Evolutionary conservation across 306 rosid species (phyloP), one percentile per base, ranked within the genome.

Genomic region (Cotoneaster glaucophyllus): DNA sequence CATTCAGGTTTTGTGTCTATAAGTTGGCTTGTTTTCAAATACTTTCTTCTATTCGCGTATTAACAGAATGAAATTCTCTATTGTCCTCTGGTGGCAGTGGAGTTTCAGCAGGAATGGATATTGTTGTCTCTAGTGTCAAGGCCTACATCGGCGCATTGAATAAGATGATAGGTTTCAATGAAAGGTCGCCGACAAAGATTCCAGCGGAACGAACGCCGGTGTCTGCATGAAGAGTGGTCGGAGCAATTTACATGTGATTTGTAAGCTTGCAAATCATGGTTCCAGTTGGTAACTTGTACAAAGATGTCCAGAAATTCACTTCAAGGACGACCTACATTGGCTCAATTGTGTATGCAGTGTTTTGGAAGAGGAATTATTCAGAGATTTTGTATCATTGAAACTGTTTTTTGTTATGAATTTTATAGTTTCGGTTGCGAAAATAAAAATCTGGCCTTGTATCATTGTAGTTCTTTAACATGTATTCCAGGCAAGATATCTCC

Each of bases 91-190:
- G 63, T 79, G 64, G 11, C 82, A 96, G 99, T 78, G 99, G 98
- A 54, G 86, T 48, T 4, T 98, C 97, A 58, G 93, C 96, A 6
- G 96, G 98, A 79, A 88, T 93, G 99, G 99, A 96, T 77, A 86
- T 96, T 63, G 96, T 92, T 68, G 99, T 92, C 44, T 93, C 97
- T 74, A 96, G 99, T 82, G 97, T 93, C 56, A 93, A 93, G 93
- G 99, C 99, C 48, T 96, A 89, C 72, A 10, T 89, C 74, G 89
- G 88, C 68, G 99, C 99, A 4, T 15, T 92, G 77, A 96, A 96
- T 78, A 96, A 96, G 87, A 90, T 96, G 97, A 57, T 88, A 59
- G 89, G 97, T 84, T 90, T 96, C 82, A 78, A 71, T 70, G 90
- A 82, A 59, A 81, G 78, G 56, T 25, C 71, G 53, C n/a, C 39